These are phyloP conservation scores for Pyrenophora graminea DNA, from an alignment of 2,329 filamentous ascomycete species.

Conservation along the genomic window DNA sequence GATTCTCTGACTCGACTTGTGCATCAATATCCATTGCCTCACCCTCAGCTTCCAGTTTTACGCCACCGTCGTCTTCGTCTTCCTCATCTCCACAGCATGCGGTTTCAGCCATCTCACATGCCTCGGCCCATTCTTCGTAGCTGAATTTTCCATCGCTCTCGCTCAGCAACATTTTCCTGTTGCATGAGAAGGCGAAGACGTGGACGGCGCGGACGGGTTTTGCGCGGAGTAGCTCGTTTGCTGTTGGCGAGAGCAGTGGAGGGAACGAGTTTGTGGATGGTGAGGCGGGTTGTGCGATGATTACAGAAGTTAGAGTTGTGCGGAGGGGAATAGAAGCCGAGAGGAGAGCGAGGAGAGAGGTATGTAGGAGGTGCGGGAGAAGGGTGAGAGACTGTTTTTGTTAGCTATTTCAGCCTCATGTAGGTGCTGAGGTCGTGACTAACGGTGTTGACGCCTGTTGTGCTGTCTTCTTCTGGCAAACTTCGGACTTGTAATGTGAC, in stretches of 20 bases:
- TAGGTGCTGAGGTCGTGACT: slow-evolving; percentile 31
- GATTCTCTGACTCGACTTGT: slow-evolving; percentile 29
- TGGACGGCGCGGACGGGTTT: slow-evolving; percentile 81
- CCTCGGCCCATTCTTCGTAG: slow-evolving; percentile 73
- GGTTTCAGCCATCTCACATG: slow-evolving; percentile 66
- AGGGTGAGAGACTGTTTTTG: slow-evolving; percentile 70
- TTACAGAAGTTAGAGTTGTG: slow-evolving; percentile 76
- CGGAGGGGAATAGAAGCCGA: slow-evolving; percentile 82
- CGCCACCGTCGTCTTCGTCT: slow-evolving; percentile 44
- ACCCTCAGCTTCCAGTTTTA: slow-evolving; percentile 33
- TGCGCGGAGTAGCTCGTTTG: slow-evolving; percentile 64
- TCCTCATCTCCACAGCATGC: slow-evolving; percentile 63
- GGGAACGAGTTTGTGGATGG: slow-evolving; percentile 61
- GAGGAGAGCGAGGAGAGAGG: slow-evolving; percentile 79
- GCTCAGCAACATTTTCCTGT: slow-evolving; percentile 72
- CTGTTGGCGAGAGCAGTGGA: slow-evolving; percentile 59
- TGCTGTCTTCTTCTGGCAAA: slow-evolving; percentile 68
- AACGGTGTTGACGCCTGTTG: slow-evolving; percentile 65
- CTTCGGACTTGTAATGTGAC: slow-evolving; percentile 77
- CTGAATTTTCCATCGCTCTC: slow-evolving; percentile 84
- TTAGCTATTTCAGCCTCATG: slow-evolving; percentile 1
- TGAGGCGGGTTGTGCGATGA: slow-evolving; percentile 76
- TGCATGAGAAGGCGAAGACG: slow-evolving; percentile 73
- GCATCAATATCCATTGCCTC: slow-evolving; percentile 48
- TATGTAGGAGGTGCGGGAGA: slow-evolving; percentile 81